These are phyloP conservation scores for Cercospora sp. DNA, from an alignment of 2,329 filamentous ascomycete genomes.

Conservation along the genomic window DNA sequence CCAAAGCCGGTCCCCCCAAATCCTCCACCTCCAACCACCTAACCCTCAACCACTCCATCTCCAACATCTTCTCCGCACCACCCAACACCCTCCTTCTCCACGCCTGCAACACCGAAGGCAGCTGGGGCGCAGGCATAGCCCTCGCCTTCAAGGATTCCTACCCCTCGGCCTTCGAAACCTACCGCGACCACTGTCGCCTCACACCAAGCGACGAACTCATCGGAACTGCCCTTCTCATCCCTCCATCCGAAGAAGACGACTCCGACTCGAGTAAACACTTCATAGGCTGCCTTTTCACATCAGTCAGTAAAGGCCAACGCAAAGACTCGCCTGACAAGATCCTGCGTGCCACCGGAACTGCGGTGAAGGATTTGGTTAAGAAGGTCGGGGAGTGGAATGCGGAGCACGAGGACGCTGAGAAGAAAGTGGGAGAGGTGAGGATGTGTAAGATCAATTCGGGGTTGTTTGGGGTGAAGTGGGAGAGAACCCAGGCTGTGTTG, in stretches of 20 bases:
- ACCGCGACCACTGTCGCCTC: slow-evolving; percentile 50
- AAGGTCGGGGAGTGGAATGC: slow-evolving; percentile 42
- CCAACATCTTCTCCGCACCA: slow-evolving; percentile 57
- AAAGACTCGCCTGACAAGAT: slow-evolving; percentile 49
- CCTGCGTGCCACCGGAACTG: slow-evolving; percentile 50
- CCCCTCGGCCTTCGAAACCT: slow-evolving; percentile 52
- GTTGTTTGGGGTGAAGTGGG: slow-evolving; percentile 58
- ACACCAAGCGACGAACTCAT: slow-evolving; percentile 35
- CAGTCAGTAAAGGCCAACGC: slow-evolving; percentile 48
- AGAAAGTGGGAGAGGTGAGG: slow-evolving; percentile 23
- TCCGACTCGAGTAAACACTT: slow-evolving; percentile 45
- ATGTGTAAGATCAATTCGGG: slow-evolving; percentile 54
- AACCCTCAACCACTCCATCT: slow-evolving; percentile 32
- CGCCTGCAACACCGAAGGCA: slow-evolving; percentile 59
- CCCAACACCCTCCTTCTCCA: slow-evolving; percentile 55
- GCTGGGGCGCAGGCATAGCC: slow-evolving; percentile 62
- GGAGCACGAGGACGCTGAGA: neutral
- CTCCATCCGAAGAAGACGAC: slow-evolving; percentile 43
- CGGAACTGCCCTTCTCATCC: slow-evolving; percentile 56
- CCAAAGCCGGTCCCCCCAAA: neutral
- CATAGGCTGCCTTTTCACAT: slow-evolving; percentile 62
- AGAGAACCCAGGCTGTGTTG: slow-evolving; percentile 48
- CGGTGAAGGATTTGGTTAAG: slow-evolving; percentile 51
- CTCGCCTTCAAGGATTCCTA: slow-evolving; percentile 52
- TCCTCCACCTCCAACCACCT: neutral